A percentile compares a stretch with the other conserved stretches of the same genome.
phyloP scores from a whole-genome alignment of 257 asterid genomes.

The Capsicum chinense region DNA sequence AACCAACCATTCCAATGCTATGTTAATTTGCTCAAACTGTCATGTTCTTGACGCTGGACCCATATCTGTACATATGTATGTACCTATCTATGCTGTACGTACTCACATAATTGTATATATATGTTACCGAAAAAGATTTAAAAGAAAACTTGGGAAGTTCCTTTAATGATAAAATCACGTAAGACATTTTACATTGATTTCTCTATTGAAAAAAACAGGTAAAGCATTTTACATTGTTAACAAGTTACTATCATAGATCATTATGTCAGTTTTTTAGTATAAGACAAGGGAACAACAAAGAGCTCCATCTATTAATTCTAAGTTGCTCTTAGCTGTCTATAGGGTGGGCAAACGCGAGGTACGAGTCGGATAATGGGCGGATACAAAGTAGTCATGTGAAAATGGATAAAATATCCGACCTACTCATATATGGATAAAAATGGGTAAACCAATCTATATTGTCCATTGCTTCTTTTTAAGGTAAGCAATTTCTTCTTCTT shows the following conservation, averaged over 20 bases:
- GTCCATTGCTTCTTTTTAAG: too few species aligned
- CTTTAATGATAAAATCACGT: not conserved
- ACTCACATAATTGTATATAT: not conserved
- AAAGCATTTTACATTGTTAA: not conserved
- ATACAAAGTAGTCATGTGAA: not conserved
- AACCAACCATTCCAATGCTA: conserved; percentile 14
- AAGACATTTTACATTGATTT: conserved; percentile 4
- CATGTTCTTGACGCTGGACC: not conserved
- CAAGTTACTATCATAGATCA: conserved; percentile 4
- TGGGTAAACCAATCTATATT: not conserved
- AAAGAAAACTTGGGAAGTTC: not conserved
- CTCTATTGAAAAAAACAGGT: not conserved
- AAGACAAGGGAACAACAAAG: not conserved
- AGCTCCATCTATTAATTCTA: not conserved
- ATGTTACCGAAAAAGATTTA: not conserved
- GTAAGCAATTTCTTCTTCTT: not conserved
- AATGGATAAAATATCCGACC: not conserved
- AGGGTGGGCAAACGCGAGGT: not conserved
- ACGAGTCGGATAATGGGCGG: not conserved
- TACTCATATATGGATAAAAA: not conserved
- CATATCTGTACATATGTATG: not conserved
- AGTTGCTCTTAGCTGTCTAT: not conserved
- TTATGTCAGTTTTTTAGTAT: not conserved
- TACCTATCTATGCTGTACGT: not conserved
- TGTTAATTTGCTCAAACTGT: conserved; percentile 18